phyloP scores from a whole-genome alignment of 2,329 filamentous ascomycete species.

The Arthrobotrys conoides region DNA sequence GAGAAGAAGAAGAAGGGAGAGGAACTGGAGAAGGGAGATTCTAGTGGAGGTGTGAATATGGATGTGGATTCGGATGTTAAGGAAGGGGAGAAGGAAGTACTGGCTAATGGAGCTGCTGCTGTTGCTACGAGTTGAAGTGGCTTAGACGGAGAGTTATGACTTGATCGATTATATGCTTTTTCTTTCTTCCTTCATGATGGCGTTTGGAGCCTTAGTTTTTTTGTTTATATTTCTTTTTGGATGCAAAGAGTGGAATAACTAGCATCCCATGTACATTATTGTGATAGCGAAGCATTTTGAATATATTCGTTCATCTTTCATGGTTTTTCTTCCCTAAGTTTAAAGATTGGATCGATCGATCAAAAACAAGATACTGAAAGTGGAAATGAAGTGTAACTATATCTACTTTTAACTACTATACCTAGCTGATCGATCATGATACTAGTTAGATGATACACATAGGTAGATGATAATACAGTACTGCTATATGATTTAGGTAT shows the following conservation, averaged over 20 bases:
- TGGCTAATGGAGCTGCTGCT: neutral
- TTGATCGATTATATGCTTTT: too few species aligned
- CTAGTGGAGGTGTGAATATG: slow-evolving; percentile 4
- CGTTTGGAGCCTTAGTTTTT: slow-evolving; percentile 11
- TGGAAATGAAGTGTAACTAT: too few species aligned
- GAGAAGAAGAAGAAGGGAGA: slow-evolving; percentile 3
- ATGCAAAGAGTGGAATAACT: slow-evolving; percentile 7
- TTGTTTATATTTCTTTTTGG: slow-evolving; percentile 17
- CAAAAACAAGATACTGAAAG: too few species aligned
- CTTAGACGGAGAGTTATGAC: neutral
- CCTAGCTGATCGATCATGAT: too few species aligned
- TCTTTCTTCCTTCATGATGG: slow-evolving; percentile 10
- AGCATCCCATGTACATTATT: slow-evolving; percentile 42
- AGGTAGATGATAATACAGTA: too few species aligned
- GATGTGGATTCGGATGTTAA: slow-evolving; percentile 39
- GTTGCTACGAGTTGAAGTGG: neutral
- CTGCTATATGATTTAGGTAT: too few species aligned
- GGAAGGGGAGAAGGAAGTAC: slow-evolving; percentile 25
- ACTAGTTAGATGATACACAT: too few species aligned
- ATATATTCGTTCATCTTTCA: neutral
- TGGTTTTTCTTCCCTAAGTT: too few species aligned
- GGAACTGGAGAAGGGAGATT: slow-evolving; percentile 24
- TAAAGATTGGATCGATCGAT: too few species aligned
- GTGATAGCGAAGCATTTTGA: slow-evolving; percentile 7
- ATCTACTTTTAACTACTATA: too few species aligned